Evolutionary conservation across 306 rosid genomes (phyloP).

Genomic region (Cicer pinnatifidum): DNA sequence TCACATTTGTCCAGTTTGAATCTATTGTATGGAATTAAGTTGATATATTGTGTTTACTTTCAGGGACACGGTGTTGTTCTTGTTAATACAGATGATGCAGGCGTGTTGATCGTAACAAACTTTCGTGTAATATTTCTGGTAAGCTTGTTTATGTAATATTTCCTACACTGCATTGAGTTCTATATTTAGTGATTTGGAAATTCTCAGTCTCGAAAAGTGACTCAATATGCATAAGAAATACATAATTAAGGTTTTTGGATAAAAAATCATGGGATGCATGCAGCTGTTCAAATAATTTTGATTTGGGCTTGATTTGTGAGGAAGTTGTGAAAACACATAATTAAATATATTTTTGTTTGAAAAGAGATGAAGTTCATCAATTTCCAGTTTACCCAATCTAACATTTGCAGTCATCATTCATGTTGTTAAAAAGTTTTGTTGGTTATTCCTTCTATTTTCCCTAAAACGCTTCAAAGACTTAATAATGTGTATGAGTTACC

Average conservation of each 20-base stretch:
- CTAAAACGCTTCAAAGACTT: conserved; percentile 10
- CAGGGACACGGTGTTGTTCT: conserved; percentile 98
- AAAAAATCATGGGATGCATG: conserved; percentile 7
- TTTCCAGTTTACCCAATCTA: conserved; percentile 24
- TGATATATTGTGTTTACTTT: conserved; percentile 40
- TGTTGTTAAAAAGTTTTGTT: conserved; percentile 19
- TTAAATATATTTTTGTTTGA: background rate
- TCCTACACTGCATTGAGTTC: conserved; percentile 25
- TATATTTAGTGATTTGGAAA: conserved; percentile 34
- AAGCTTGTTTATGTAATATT: conserved; percentile 51
- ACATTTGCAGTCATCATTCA: conserved; percentile 26
- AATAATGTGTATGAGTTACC: too few relatives aligned
- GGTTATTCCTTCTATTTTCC: conserved; percentile 27
- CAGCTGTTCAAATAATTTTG: conserved; percentile 12
- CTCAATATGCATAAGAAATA: conserved; percentile 30
- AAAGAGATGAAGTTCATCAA: conserved; percentile 5
- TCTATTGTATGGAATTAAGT: conserved; percentile 37
- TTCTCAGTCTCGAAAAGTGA: conserved; percentile 7
- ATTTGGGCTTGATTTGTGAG: background rate
- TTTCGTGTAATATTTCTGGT: conserved; percentile 91
- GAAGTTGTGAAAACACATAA: conserved; percentile 3
- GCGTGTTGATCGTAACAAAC: conserved; percentile 85
- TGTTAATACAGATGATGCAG: conserved; percentile 89
- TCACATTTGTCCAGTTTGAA: conserved; percentile 32
- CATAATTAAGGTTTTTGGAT: conserved; percentile 25